Base-by-base conservation (phyloP, 2,329 filamentous ascomycete species). In the Tolypocladium guangdongense region DNA sequence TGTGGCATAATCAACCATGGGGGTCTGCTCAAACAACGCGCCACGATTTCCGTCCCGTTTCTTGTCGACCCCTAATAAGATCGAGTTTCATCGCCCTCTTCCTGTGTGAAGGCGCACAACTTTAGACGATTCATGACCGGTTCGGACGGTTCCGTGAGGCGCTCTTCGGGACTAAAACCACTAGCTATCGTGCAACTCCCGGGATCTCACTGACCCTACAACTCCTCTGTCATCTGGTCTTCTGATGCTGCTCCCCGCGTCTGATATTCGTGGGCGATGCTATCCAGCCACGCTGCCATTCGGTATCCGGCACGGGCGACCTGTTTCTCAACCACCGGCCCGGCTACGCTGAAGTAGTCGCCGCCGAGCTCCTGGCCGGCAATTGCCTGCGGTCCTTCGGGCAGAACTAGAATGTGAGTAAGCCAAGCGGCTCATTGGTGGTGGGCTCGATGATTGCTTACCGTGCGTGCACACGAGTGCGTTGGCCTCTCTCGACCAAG, bases 271-370 rank as follows among this genome's bases (percentile, higher is more conserved):
- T 73, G 68, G 10, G 73, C 80, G 60, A 87, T 82, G 60, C 76
- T 69, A 62, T 87, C 83, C 56, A 88, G 68, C 82, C 82, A 88
- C 22, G 77, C 77, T 2, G 81, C 86, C 64, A 89, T 74, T 49
- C 86, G 77, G 65, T 82, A 86, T 12, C 86, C 86, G 4, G 82
- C 86, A 58, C 79, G 80, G 8, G 85, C 86, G 56, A 90, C 74
- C 64, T 86, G 81, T 55, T 79, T 64, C 66, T 88, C 82, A 47
- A 88, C 74, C 54, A 84, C 78, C 22, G 78, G 80, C n/a, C 78
- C 78, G 2, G 83, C 84, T 35, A 74, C 75, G 35, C 81, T 73
- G 61, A 81, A 87, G 66, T 88, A 88, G 36, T 77, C 74, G 0
- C 78, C 80, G 32, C 76, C 76, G 27, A 88, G 71, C 62, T 87